These are phyloP conservation scores for Teratosphaeria zuluensis DNA, from an alignment of 2,329 filamentous ascomycete species.

Conservation along the genomic window DNA sequence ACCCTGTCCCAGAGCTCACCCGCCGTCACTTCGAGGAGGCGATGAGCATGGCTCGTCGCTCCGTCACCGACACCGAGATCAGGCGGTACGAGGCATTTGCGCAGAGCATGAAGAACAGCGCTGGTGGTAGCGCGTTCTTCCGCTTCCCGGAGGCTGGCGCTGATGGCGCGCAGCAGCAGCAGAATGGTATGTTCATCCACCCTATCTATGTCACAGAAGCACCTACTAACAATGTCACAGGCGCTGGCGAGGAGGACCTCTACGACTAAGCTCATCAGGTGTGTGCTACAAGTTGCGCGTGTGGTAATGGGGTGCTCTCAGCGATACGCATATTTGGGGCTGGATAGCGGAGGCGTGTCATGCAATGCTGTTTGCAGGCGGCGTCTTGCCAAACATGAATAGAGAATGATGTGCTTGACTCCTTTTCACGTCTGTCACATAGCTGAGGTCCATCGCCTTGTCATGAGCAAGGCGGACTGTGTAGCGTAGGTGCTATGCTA, in stretches of 20 bases:
- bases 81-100: conserved; percentile 96
- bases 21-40: conserved; percentile 98
- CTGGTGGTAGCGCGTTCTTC: conserved; percentile 85
- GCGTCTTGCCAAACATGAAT: not conserved
- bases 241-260: conserved; percentile 91
- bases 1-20: conserved; percentile 91
- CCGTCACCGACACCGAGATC: conserved; percentile 94
- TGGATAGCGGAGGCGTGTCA: not conserved
- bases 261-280: conserved; percentile 63
- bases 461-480: not conserved
- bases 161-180: conserved; percentile 28
- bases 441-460: not conserved
- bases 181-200: conserved; percentile 28
- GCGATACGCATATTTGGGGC: not conserved
- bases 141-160: conserved; percentile 68
- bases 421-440: not conserved
- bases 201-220: too few relatives aligned
- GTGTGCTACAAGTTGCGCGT: not conserved
- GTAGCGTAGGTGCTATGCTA: not conserved
- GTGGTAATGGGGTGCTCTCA: not conserved
- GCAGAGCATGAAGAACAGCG: conserved; percentile 97
- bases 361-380: not conserved
- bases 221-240: conserved; percentile 46
- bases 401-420: not conserved
- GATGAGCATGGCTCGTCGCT: conserved; percentile 88